These are phyloP conservation scores for Xerophyta viscosa DNA, from an alignment of 106 monocot genomes.

Conservation along the genomic window DNA sequence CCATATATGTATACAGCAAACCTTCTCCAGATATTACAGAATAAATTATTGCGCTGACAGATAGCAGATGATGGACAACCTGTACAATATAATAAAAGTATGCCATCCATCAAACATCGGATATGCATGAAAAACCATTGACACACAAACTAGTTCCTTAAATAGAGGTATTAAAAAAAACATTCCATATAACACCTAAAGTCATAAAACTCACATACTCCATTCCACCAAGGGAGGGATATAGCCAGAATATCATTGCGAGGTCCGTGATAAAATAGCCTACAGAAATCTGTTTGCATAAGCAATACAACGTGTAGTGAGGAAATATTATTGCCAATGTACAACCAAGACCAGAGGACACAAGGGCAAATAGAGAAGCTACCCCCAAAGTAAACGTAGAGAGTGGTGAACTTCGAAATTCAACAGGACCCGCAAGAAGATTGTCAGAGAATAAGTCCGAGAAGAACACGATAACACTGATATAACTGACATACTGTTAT, in stretches of 20 bases:
- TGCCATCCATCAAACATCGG: too few species aligned
- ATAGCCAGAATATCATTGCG: slow-evolving; percentile 80
- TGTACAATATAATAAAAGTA: slow-evolving; percentile 31
- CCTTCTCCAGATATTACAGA: slow-evolving; percentile 55
- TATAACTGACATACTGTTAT: slow-evolving; percentile 66
- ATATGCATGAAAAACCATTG: too few species aligned
- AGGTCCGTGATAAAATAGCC: slow-evolving; percentile 83
- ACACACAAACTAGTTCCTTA: too few species aligned
- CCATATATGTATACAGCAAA: slow-evolving; percentile 65
- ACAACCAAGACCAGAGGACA: background rate
- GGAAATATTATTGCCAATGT: background rate
- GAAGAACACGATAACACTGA: slow-evolving; percentile 81
- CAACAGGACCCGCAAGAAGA: slow-evolving; percentile 29
- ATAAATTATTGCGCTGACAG: slow-evolving; percentile 43
- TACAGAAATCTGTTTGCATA: slow-evolving; percentile 59
- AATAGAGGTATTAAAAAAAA: too few species aligned
- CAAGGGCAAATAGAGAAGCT: slow-evolving; percentile 4
- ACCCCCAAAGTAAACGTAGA: slow-evolving; percentile 79
- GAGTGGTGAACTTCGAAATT: slow-evolving; percentile 56
- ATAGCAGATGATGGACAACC: slow-evolving; percentile 68
- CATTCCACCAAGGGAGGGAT: slow-evolving; percentile 83
- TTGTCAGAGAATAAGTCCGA: slow-evolving; percentile 67
- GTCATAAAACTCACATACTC: slow-evolving; percentile 83
- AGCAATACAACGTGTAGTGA: background rate
- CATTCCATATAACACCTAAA: too few species aligned